Conservation (phyloP, 257 asterid genomes). For the Mitragyna speciosa region DNA sequence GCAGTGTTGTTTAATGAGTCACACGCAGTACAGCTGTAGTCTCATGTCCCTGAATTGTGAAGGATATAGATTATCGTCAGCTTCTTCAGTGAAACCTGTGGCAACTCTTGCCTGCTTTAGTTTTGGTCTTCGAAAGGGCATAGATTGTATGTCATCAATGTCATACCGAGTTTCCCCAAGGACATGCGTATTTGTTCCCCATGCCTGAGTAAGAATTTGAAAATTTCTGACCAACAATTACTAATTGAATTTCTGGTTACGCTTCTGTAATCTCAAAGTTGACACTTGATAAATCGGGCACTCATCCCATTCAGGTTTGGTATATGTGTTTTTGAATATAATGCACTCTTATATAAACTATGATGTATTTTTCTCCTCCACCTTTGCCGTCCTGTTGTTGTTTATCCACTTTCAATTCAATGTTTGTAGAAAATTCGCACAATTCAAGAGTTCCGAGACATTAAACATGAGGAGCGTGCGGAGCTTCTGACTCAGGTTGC, state of each 20-base stretch:
- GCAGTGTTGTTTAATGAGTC: not conserved
- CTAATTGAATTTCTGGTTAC: not conserved
- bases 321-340: not conserved
- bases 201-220: not conserved
- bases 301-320: not conserved
- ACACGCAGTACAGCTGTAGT: not conserved
- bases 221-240: not conserved
- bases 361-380: not conserved
- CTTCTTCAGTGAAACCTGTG: not conserved
- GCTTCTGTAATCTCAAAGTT: not conserved
- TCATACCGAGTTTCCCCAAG: not conserved
- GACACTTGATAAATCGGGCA: not conserved
- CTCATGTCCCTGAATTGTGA: not conserved
- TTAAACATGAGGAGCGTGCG: slow-evolving; percentile 69
- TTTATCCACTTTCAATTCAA: slow-evolving; percentile 14
- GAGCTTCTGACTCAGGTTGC: slow-evolving; percentile 82
- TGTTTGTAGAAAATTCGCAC: slow-evolving; percentile 75
- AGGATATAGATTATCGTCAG: not conserved
- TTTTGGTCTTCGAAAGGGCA: not conserved
- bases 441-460: slow-evolving; percentile 78
- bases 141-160: not conserved
- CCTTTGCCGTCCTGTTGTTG: not conserved
- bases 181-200: not conserved
- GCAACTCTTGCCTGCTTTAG: not conserved
- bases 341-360: not conserved